Evolutionary conservation across 2,329 filamentous ascomycete genomes (phyloP), one percentile per base, ranked within the genome.

Genomic region (Pseudogymnoascus sp.): DNA sequence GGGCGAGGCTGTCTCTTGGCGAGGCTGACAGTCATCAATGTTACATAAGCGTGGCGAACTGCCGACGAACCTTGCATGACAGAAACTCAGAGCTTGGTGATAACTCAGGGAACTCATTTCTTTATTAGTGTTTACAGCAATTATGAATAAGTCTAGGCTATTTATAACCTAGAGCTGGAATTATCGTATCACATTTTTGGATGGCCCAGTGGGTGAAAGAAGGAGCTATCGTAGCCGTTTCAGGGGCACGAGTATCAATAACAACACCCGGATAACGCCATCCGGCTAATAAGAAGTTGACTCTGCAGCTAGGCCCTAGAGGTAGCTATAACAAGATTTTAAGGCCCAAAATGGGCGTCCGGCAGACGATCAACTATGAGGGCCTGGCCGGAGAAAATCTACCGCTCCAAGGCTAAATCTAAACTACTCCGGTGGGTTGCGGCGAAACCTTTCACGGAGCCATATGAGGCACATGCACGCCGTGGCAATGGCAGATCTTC

Each of bases 1-100:
- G 50, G 50, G 29, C 50, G 50, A 56, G 50, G 50, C 50, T 56
- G 50, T 56, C n/a, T 4, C 50, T 56, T 56, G n/a, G 50, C 50
- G n/a, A 56, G 50, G 50, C 50, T 56, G 50, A 56, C 29, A 33
- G 6, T 7, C 3, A 15, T 7, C 29, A 7, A 19, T 33, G 50
- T 56, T 56, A 56, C 50, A 35, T 56, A 56, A 56, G 50, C 50
- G 11, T 7, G 7, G 15, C 6, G 10, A 44, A 42, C 21, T 10
- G 3, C 9, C 38, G 10, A 6, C 9, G 17, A 17, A 10, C 17
- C 7, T 19, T n/a, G 17, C 2, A 10, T 9, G 9, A 11, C 38
- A 42, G 38, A 17, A 42, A 11, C 38, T 33, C 31, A 3, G 31
- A 17, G n/a, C 7, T 29, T 29, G 26, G 26, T 7, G 26, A 9